These are phyloP conservation scores for Colletotrichum sp. DNA, from an alignment of 2,329 filamentous ascomycete species.

Conservation along the genomic window DNA sequence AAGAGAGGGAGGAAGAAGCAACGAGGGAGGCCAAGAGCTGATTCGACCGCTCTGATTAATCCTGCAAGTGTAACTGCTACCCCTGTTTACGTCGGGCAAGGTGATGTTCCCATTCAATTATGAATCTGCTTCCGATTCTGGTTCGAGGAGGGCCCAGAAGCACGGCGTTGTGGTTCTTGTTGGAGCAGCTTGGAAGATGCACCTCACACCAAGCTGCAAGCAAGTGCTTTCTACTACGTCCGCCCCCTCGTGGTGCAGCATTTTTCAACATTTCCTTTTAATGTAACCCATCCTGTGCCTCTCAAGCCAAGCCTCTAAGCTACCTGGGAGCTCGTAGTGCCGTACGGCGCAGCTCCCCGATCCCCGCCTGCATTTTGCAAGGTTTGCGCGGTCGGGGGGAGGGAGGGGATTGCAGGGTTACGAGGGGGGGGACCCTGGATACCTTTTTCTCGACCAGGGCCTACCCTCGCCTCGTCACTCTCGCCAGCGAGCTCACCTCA, in stretches of 20 bases:
- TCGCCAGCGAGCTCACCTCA: neutral
- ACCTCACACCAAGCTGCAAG: neutral
- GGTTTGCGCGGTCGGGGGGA: neutral
- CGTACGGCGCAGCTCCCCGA: conserved; percentile 2
- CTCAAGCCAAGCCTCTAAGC: neutral
- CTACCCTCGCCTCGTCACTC: neutral
- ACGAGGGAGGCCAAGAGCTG: neutral
- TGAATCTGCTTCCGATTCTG: neutral
- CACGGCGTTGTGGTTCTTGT: neutral
- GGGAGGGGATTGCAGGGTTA: neutral
- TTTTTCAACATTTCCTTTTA: neutral
- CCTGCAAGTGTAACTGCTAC: neutral
- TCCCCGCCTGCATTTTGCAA: neutral
- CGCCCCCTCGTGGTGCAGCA: neutral
- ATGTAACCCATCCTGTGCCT: neutral
- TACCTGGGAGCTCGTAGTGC: neutral
- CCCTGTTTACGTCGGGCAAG: neutral
- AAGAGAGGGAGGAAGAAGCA: neutral
- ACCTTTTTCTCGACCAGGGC: neutral
- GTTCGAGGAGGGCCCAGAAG: neutral
- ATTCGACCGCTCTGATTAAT: neutral
- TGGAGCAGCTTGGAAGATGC: neutral
- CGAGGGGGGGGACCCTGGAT: neutral
- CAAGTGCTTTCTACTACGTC: neutral
- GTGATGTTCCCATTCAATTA: neutral